Evolutionary conservation across 2,329 filamentous ascomycete species (phyloP).

Genomic region (Cladosporium phlei): DNA sequence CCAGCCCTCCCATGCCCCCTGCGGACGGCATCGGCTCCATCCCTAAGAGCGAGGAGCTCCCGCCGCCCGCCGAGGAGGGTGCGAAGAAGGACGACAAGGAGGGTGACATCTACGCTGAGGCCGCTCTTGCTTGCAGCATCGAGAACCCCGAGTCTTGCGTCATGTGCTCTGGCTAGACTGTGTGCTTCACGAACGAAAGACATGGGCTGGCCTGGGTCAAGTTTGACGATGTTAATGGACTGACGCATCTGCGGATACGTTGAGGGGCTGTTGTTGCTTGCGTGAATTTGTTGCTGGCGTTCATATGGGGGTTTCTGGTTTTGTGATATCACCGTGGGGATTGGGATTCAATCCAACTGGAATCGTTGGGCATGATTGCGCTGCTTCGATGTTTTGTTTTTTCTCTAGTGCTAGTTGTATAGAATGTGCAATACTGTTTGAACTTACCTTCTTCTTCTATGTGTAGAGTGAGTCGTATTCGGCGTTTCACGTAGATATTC

Average conservation of each 20-base stretch:
- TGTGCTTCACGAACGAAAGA: too few relatives aligned
- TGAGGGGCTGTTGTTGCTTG: background rate
- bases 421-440: constrained; percentile 1
- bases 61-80: constrained; percentile 47
- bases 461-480: background rate
- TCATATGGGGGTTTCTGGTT: background rate
- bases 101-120: constrained; percentile 91
- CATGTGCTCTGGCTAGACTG: constrained; percentile 93
- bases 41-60: constrained; percentile 62
- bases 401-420: background rate
- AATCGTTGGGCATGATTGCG: background rate
- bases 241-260: constrained; percentile 4
- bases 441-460: background rate
- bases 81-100: constrained; percentile 71
- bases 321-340: constrained; percentile 9
- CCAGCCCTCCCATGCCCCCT: constrained; percentile 72
- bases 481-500: too few relatives aligned
- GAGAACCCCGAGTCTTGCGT: constrained; percentile 92
- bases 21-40: constrained; percentile 59
- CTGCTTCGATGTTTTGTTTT: background rate
- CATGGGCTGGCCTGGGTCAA: too few relatives aligned
- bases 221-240: constrained; percentile 7
- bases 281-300: background rate
- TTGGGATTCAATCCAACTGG: background rate
- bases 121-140: constrained; percentile 89